A percentile compares a stretch with the other conserved stretches of the same genome.
Evolutionary conservation across 2,329 filamentous ascomycete species (phyloP).

Genomic region (Ophiocordyceps polyrhachis-furcata): DNA sequence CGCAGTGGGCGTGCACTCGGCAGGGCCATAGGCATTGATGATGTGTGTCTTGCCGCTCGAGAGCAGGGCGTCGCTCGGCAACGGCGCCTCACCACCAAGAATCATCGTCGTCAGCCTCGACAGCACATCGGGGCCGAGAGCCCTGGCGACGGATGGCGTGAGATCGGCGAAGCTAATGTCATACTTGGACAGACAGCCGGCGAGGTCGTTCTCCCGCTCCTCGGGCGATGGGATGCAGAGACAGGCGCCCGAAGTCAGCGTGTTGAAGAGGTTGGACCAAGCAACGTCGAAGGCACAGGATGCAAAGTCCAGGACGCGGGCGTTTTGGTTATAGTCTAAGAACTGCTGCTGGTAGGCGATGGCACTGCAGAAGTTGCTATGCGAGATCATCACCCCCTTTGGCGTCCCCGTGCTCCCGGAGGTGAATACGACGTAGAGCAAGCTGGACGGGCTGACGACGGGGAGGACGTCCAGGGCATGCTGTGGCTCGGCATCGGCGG

Average conservation of each 20-base stretch:
- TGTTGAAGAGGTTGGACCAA: slow-evolving; percentile 2
- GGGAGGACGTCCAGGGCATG: neutral
- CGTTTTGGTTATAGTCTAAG: neutral
- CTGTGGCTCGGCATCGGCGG: neutral
- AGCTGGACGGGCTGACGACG: neutral
- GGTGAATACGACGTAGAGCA: slow-evolving; percentile 1
- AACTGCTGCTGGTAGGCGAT: slow-evolving; percentile 1
- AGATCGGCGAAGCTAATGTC: slow-evolving; percentile 1
- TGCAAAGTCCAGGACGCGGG: slow-evolving; percentile 1
- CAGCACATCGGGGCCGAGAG: slow-evolving; percentile 2
- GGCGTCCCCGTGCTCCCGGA: slow-evolving; percentile 1
- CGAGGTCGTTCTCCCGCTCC: neutral
- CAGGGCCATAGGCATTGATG: slow-evolving; percentile 7
- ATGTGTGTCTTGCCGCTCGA: slow-evolving; percentile 1
- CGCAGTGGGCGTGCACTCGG: slow-evolving; percentile 2
- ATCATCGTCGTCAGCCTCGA: slow-evolving; percentile 2
- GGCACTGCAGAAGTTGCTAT: neutral
- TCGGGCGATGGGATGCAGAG: slow-evolving; percentile 2
- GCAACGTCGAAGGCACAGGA: slow-evolving; percentile 4
- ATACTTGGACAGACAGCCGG: neutral
- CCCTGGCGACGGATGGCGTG: slow-evolving; percentile 4
- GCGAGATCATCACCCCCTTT: neutral
- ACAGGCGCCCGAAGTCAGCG: slow-evolving; percentile 2
- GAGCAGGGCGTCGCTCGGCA: neutral
- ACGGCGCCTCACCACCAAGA: neutral